Evolutionary conservation across 129 eudicot genomes (phyloP), one percentile per base, ranked within the genome.

Genomic region (Arctium lappa): DNA sequence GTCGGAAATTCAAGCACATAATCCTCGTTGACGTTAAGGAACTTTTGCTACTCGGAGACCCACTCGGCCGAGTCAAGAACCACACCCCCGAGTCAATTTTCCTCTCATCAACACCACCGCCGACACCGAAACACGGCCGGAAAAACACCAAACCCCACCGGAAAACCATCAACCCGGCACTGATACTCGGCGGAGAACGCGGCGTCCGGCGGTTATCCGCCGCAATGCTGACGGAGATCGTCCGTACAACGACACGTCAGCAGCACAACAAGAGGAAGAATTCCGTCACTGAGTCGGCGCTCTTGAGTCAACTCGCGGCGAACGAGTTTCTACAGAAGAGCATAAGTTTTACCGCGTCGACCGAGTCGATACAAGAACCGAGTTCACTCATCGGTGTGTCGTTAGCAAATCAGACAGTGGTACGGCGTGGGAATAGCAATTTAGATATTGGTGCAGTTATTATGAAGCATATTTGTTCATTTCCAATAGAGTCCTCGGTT

Each of bases 211-310:
- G 98, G 56, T 53, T 95, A 72, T 83, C 97, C 3, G 88, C 85
- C 75, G 90, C 95, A 11, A 89, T 93, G 88, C 32, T 93, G 73
- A 91, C 87, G 13, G 95, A 93, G 77, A 95, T 93, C 4, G 98
- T 89, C 4, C 81, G 97, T 5, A 82, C 83, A 8, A 79, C 85
- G 34, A 74, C 93, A 1, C 84, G 83, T 75, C 94, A 90, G 34
- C 93, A 83, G 84, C 89, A 88, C 30, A 90, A 86, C 81, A 95
- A 90, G 87, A 80, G 73, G 74, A 86, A 87, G 81, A 90, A 71
- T 85, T 13, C 91, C 73, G 84, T 95, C 3, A 79, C 90, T 8
- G 99, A 95, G 89, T 91, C 92, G 29, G 84, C 79, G 0, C 79
- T 95, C 18, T 46, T 95, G 83, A 95, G 86, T 84, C 95, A 93